Evolutionary conservation across 2,329 filamentous ascomycete species (phyloP).

Genomic region (Claviceps sp.): DNA sequence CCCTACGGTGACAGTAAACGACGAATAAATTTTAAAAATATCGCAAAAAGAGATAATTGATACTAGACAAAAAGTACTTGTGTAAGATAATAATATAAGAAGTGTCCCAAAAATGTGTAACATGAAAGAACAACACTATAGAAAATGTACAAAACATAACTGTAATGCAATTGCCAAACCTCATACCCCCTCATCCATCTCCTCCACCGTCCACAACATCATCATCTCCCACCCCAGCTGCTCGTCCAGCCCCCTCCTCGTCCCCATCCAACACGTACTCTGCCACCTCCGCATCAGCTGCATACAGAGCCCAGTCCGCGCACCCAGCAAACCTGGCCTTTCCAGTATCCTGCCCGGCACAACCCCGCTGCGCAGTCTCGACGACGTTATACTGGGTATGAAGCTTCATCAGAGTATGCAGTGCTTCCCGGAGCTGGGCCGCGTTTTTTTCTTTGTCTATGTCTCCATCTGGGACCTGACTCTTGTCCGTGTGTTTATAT

Average conservation of each 20-base stretch:
- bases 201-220: background rate
- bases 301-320: conserved; percentile 14
- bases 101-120: too few relatives aligned
- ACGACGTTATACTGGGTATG: conserved; percentile 7
- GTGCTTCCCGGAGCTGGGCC: background rate
- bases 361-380: conserved; percentile 7
- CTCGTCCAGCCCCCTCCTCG: background rate
- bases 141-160: too few relatives aligned
- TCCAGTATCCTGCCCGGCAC: conserved; percentile 9
- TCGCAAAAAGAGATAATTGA: too few relatives aligned
- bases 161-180: too few relatives aligned
- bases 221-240: too few relatives aligned
- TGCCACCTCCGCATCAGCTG: conserved; percentile 13
- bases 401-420: conserved; percentile 6
- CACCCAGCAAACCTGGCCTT: conserved; percentile 14
- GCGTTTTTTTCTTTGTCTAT: background rate
- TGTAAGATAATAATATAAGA: too few relatives aligned
- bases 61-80: too few relatives aligned
- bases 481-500: background rate
- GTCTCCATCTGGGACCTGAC: background rate
- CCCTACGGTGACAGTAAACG: too few relatives aligned
- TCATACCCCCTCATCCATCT: too few relatives aligned
- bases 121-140: too few relatives aligned
- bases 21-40: too few relatives aligned
- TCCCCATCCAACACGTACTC: conserved; percentile 7